These are phyloP conservation scores for Cytospora piceae DNA, from an alignment of 2,329 filamentous ascomycete species.

Conservation along the genomic window DNA sequence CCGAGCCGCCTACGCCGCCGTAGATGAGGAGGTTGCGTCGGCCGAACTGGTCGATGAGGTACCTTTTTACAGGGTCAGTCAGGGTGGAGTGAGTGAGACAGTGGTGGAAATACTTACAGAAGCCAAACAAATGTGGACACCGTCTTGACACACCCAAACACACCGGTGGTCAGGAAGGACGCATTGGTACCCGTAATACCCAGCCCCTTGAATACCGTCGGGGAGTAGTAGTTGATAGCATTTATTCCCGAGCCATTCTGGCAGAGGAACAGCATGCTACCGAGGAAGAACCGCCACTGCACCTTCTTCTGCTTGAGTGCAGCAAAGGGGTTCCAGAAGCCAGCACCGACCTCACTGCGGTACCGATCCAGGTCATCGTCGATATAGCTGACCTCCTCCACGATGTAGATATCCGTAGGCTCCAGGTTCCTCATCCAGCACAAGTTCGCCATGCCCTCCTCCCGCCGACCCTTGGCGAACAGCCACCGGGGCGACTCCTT, in stretches of 20 bases:
- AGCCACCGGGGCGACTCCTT: conserved; percentile 72
- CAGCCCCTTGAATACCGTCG: conserved; percentile 65
- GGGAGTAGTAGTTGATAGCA: conserved; percentile 76
- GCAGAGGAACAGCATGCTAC: conserved; percentile 75
- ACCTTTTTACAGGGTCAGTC: conserved; percentile 35
- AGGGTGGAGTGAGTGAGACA: conserved; percentile 37
- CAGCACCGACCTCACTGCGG: conserved; percentile 63
- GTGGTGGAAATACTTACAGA: conserved; percentile 66
- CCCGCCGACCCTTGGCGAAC: conserved; percentile 62
- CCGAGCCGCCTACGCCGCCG: conserved; percentile 61
- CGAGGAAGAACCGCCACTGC: conserved; percentile 73
- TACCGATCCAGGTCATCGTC: conserved; percentile 71
- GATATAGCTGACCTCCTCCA: conserved; percentile 73
- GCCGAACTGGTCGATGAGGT: conserved; percentile 64
- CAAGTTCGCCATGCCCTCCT: conserved; percentile 61
- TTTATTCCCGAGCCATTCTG: conserved; percentile 81
- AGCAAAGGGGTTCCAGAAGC: conserved; percentile 76
- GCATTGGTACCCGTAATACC: conserved; percentile 51
- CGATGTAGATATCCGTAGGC: conserved; percentile 64
- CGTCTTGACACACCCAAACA: conserved; percentile 79
- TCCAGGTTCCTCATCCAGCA: conserved; percentile 68
- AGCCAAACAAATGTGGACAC: conserved; percentile 70
- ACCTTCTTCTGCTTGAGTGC: conserved; percentile 60
- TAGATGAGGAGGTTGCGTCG: conserved; percentile 64
- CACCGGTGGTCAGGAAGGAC: conserved; percentile 65